A percentile compares a stretch with the other conserved stretches of the same genome.
Conservation (phyloP, 768 basidiomycete genomes). For the Kwoniella europaea region DNA sequence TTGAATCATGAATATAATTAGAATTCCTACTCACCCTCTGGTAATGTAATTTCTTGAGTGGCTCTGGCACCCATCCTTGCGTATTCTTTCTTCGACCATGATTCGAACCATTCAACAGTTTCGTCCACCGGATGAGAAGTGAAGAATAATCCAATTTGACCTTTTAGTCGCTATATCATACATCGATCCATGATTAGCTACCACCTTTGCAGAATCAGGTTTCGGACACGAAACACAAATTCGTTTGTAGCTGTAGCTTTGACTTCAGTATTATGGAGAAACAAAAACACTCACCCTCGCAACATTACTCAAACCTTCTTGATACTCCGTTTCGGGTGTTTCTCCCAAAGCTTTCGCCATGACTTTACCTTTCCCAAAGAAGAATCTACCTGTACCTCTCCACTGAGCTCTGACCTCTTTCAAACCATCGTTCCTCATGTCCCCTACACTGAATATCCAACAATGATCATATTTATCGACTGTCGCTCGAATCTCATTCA, state of each 20-base stretch:
- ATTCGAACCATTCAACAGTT: constrained; percentile 90
- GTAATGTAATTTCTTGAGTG: constrained; percentile 72
- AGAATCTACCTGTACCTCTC: constrained; percentile 92
- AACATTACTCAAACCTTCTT: constrained; percentile 74
- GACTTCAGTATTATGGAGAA: neutral
- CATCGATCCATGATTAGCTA: too few relatives aligned
- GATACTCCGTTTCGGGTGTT: constrained; percentile 83
- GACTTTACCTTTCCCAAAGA: constrained; percentile 77
- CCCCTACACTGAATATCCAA: constrained; percentile 93
- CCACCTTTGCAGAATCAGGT: too few relatives aligned
- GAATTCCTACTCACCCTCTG: constrained; percentile 60
- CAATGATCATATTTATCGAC: constrained; percentile 91
- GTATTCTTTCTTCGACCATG: constrained; percentile 87
- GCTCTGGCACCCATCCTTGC: constrained; percentile 86
- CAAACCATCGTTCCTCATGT: constrained; percentile 92
- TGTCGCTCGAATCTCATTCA: constrained; percentile 79
- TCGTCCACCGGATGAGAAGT: constrained; percentile 88
- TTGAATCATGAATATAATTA: too few relatives aligned
- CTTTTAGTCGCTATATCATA: constrained; percentile 79
- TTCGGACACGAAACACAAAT: too few relatives aligned
- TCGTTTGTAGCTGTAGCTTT: too few relatives aligned
- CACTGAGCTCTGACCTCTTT: constrained; percentile 92
- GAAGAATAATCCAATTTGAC: constrained; percentile 90
- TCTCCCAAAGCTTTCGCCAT: constrained; percentile 96
- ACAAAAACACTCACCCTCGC: constrained; percentile 66